Base-by-base conservation (phyloP, 805 yeast genomes). In the Hanseniaspora meyeri region DNA sequence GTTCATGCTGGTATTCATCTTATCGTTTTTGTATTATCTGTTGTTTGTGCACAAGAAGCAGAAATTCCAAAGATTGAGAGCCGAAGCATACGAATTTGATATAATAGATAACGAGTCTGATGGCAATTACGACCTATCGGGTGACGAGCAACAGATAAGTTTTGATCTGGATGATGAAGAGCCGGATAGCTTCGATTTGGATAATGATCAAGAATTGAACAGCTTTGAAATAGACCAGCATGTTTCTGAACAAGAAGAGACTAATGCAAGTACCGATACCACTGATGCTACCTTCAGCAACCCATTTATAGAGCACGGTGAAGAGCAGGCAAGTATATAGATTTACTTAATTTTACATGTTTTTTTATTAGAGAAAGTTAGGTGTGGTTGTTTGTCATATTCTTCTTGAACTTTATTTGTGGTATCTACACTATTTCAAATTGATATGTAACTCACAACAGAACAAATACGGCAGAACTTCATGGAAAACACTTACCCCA, bases 21-120 rank as follows among this genome's bases (percentile, higher is more conserved):
- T 74, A 12, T 72, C 70, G 59, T 68, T 71, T 64, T 72, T 68
- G 60, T 79, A 72, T 63, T 75, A 66, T 61, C 74, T 69, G 71
- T 72, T 77, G 63, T 70, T 69, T 67, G 64, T 66, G 45, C 69
- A 66, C 48, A 73, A 68, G 7, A 67, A 75, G 59, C 74, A 72
- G 59, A 70, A 72, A 60, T 68, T 74, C 60, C 68, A 79, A 58
- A 72, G 87, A 68, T 71, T 85, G 65, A 71, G 89, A 69, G 79
- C 83, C 63, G 88, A 82, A 42, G 80, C 80, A 55, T 82, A 78
- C 63, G 93, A 85, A 65, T 83, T 85, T 64, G 95, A 85, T 64
- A 80, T 85, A 49, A 85, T 85, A 47, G 84, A 82, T 19, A 83
- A 85, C 8, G 85, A 83, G 48, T 68, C 73, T 9, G 73, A 71